Evolutionary conservation across 1,284 basidiomycete species (phyloP).

Genomic region (Leccinum fallax): DNA sequence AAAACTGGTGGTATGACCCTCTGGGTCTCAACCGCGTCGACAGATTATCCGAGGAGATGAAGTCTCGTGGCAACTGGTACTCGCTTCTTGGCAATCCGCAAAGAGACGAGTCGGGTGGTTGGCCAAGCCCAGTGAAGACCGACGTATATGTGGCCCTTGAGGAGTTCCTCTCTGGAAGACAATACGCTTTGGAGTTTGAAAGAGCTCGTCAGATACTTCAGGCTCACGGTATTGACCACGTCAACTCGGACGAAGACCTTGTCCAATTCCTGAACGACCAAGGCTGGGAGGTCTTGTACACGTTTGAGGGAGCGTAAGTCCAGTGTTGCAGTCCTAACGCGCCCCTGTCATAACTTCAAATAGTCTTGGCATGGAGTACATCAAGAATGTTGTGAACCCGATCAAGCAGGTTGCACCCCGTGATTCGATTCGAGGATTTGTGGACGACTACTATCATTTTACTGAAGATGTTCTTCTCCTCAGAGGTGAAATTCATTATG

Average conservation of each 20-base stretch:
- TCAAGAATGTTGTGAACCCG: slow-evolving; percentile 46
- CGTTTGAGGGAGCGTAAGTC: slow-evolving; percentile 44
- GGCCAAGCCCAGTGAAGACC: slow-evolving; percentile 26
- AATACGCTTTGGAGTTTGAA: slow-evolving; percentile 22
- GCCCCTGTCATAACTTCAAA: slow-evolving; percentile 10
- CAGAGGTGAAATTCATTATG: slow-evolving; percentile 47
- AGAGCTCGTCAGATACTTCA: slow-evolving; percentile 23
- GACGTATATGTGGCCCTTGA: slow-evolving; percentile 22
- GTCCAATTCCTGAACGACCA: slow-evolving; percentile 35
- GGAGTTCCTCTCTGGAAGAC: slow-evolving; percentile 20
- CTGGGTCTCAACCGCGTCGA: slow-evolving; percentile 41
- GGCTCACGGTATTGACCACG: slow-evolving; percentile 14
- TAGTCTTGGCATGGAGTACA: slow-evolving; percentile 47
- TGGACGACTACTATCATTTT: slow-evolving; percentile 41
- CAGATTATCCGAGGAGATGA: slow-evolving; percentile 36
- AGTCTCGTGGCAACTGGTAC: slow-evolving; percentile 34
- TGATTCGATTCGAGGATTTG: slow-evolving; percentile 40
- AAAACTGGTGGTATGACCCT: slow-evolving; percentile 47
- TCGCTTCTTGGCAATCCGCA: slow-evolving; percentile 22
- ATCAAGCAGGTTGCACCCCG: slow-evolving; percentile 40
- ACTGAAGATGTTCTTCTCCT: slow-evolving; percentile 44
- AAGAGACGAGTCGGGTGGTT: slow-evolving; percentile 26
- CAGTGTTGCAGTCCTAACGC: not conserved
- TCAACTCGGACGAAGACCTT: slow-evolving; percentile 35
- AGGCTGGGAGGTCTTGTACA: slow-evolving; percentile 43